Base-by-base conservation (phyloP, 2,329 filamentous ascomycete genomes). In the Septoria petroselini region DNA sequence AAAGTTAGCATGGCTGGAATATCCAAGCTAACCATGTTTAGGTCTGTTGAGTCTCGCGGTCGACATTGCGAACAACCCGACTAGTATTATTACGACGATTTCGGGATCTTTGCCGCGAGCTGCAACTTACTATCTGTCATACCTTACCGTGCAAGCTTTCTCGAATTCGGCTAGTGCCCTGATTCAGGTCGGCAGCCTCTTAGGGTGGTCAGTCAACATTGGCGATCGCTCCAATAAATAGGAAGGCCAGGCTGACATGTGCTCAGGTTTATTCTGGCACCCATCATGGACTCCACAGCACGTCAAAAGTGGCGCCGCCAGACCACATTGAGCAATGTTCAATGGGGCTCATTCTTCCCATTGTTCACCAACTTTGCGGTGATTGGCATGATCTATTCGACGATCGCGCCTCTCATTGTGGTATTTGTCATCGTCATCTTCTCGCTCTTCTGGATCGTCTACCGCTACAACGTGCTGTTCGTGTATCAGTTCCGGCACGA, bases 51-150 rank as follows among this genome's bases (percentile, higher is more conserved):
- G 39, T 21, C 33, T 46, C 31, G 43, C 43, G 11, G 72, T 81
- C 14, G 74, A 80, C n/a, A 67, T 93, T 8, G 74, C 85, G 3
- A 69, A 80, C 29, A 77, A 88, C 38, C 83, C 88, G 6, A 71
- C 74, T n/a, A 77, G 77, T 30, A 80, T 94, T 50, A 81, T 93
- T 0, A 69, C 81, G 14, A 76, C 86, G 0, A 73, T 98, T 21
- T 91, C 91, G 0, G 68, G 75, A 8, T 93, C 91, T 53, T 73
- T 98, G 4, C 93, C 93, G 1, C 86, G 82, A 59, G 85, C 91
- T 0, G 86, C 89, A 60, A 95, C 96, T 66, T 98, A 97, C 70
- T 98, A 97, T 75, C 97, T 96, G 76, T 91, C 89, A 1, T 98
- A 98, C 78, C 91, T 98, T 83, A 85, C 96, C 65, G 83, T 98